A percentile compares a stretch with the other conserved stretches of the same genome.
These are phyloP conservation scores for Myriosclerotinia scirpicola DNA, from an alignment of 2,329 filamentous ascomycete species.

Conservation along the genomic window DNA sequence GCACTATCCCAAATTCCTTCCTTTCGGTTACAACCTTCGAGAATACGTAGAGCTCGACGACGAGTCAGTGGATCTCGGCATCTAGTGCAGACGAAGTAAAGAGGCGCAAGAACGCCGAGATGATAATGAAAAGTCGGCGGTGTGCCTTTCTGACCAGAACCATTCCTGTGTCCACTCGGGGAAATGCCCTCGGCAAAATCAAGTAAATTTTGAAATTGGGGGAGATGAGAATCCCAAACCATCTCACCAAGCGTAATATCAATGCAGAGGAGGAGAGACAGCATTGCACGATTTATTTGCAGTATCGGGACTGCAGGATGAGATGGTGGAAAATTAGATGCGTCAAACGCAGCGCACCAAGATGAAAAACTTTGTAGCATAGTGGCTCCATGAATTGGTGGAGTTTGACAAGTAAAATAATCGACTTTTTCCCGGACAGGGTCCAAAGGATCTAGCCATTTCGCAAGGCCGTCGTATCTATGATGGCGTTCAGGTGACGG, in stretches of 20 bases:
- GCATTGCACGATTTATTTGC: slow-evolving; percentile 1
- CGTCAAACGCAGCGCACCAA: slow-evolving; percentile 6
- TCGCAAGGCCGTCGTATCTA: neutral
- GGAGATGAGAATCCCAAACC: slow-evolving; percentile 1
- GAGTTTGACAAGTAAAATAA: neutral
- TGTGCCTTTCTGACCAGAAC: neutral
- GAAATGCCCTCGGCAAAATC: slow-evolving; percentile 1
- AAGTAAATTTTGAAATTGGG: neutral
- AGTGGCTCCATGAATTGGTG: neutral
- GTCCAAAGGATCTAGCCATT: slow-evolving; percentile 1
- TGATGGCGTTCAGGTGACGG: neutral
- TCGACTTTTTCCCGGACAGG: neutral
- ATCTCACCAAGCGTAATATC: neutral
- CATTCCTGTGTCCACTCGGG: neutral
- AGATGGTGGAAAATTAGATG: slow-evolving; percentile 6
- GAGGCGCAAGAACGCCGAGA: slow-evolving; percentile 6
- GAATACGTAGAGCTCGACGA: slow-evolving; percentile 5
- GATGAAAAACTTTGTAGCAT: neutral
- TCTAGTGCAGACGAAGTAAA: slow-evolving; percentile 6
- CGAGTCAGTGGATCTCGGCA: slow-evolving; percentile 10
- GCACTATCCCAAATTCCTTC: slow-evolving; percentile 16
- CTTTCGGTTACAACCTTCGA: slow-evolving; percentile 4
- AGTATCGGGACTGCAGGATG: slow-evolving; percentile 8
- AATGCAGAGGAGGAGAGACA: neutral
- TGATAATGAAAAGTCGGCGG: slow-evolving; percentile 9